A percentile compares a stretch with the other conserved stretches of the same genome.
These are phyloP conservation scores for Fusarium zealandicum DNA, from an alignment of 2,329 filamentous ascomycete species.

Conservation along the genomic window DNA sequence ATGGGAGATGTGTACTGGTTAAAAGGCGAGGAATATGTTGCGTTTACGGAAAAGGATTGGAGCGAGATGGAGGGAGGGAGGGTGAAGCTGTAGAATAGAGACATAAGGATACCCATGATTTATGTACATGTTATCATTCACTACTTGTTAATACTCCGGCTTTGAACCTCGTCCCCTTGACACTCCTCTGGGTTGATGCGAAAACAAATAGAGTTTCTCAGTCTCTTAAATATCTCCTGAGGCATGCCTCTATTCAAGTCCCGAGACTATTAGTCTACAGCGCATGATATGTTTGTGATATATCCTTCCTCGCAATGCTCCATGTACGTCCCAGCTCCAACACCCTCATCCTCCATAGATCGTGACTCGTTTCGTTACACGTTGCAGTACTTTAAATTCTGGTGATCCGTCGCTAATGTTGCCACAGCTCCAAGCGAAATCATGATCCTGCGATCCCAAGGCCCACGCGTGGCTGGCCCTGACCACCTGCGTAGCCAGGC, in stretches of 20 bases:
- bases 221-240: too few relatives aligned
- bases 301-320: slow-evolving; percentile 22
- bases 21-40: slow-evolving; percentile 69
- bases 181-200: too few relatives aligned
- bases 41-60: slow-evolving; percentile 75
- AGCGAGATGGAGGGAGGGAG: slow-evolving; percentile 68
- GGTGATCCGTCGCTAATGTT: slow-evolving; percentile 17
- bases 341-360: slow-evolving; percentile 29
- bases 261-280: slow-evolving; percentile 8
- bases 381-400: slow-evolving; percentile 28
- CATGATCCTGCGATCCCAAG: slow-evolving; percentile 61
- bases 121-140: background rate
- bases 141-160: background rate
- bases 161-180: background rate
- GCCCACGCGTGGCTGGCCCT: slow-evolving; percentile 53
- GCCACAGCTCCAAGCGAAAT: slow-evolving; percentile 6
- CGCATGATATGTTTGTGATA: slow-evolving; percentile 21
- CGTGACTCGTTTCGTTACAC: slow-evolving; percentile 38
- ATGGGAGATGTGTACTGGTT: slow-evolving; percentile 69
- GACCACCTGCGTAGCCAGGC: slow-evolving; percentile 25
- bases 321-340: slow-evolving; percentile 28
- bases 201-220: too few relatives aligned
- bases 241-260: background rate
- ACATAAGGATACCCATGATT: slow-evolving; percentile 15
- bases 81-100: slow-evolving; percentile 68